phyloP scores from a whole-genome alignment of 495 filamentous ascomycete species.

The Hypoxylon lienhwacheense region DNA sequence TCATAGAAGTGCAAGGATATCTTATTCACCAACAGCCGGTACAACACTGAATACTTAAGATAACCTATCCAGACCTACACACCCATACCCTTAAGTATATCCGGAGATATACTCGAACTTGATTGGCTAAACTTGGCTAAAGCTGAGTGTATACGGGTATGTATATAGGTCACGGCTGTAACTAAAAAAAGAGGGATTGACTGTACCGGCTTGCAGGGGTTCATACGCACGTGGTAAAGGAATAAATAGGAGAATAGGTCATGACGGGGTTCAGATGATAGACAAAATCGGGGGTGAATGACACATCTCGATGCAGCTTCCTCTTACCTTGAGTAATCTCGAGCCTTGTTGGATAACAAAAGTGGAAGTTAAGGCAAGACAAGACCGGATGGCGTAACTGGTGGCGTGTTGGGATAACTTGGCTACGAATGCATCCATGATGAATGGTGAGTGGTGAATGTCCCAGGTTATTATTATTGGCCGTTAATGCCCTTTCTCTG shows the following conservation, averaged over 20 bases:
- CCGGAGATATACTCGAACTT: too few relatives aligned
- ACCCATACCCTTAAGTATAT: too few relatives aligned
- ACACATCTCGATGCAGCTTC: not conserved
- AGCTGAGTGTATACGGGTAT: too few relatives aligned
- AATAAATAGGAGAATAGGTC: not conserved
- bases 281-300: not conserved
- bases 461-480: conserved; percentile 3
- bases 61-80: too few relatives aligned
- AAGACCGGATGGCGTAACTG: conserved; percentile 91
- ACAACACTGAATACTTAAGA: too few relatives aligned
- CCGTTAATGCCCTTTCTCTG: not conserved
- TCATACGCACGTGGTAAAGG: too few relatives aligned
- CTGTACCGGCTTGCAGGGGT: too few relatives aligned
- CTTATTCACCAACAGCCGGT: too few relatives aligned
- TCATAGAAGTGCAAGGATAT: not conserved
- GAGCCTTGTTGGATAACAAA: conserved; percentile 84
- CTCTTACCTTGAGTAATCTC: conserved; percentile 71
- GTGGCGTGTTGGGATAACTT: conserved; percentile 74
- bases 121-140: too few relatives aligned
- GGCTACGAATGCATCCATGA: conserved; percentile 77
- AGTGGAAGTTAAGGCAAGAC: conserved; percentile 80
- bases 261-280: not conserved
- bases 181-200: too few relatives aligned
- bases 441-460: conserved; percentile 1
- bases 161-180: too few relatives aligned